Percentiles rank a stretch among this genome's conserved stretches.
These are phyloP conservation scores for Pseudogymnoascus pannorum DNA, from an alignment of 2,329 filamentous ascomycete genomes.

Conservation along the genomic window DNA sequence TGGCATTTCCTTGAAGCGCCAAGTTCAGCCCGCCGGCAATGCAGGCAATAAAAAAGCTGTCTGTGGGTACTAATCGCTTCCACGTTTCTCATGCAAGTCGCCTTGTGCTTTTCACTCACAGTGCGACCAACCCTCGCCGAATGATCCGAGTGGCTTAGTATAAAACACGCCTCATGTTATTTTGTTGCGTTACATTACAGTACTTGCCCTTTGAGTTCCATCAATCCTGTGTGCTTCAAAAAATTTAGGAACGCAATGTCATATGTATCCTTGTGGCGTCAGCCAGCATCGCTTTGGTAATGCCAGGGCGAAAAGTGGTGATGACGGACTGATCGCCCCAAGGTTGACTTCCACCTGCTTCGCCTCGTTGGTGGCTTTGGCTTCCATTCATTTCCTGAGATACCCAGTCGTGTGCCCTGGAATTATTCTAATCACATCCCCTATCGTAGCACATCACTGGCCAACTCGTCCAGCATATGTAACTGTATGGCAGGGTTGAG, in stretches of 20 bases:
- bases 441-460: background rate
- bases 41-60: conserved; percentile 6
- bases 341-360: background rate
- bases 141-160: background rate
- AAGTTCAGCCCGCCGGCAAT: conserved; percentile 2
- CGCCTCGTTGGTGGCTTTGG: background rate
- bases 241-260: background rate
- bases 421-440: background rate
- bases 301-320: background rate
- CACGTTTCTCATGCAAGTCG: conserved; percentile 4
- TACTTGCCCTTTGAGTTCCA: background rate
- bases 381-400: background rate
- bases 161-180: background rate
- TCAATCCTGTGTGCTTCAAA: background rate
- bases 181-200: background rate
- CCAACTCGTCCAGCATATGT: background rate
- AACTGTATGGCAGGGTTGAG: background rate
- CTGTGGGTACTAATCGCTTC: conserved; percentile 2
- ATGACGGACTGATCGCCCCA: conserved; percentile 8
- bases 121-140: background rate
- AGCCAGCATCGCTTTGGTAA: background rate
- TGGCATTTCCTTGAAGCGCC: background rate
- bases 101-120: background rate
- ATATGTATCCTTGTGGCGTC: background rate
- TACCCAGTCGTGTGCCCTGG: conserved; percentile 1